phyloP scores from a whole-genome alignment of 495 filamentous ascomycete species.

The Hypoxylon fragiforme region DNA sequence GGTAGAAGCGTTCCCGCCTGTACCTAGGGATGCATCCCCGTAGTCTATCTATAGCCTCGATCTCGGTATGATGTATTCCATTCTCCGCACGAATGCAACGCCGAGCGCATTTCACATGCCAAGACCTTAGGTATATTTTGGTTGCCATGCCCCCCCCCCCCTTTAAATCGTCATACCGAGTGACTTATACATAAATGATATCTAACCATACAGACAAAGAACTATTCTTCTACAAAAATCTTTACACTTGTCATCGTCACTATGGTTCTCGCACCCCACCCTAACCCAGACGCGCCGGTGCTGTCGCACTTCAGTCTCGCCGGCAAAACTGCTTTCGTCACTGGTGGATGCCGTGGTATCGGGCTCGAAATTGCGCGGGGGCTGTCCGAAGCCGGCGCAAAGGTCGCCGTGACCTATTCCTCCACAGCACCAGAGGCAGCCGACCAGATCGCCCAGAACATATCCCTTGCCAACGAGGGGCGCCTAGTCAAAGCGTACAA shows the following conservation, averaged over 20 bases:
- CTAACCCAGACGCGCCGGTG: slow-evolving; percentile 31
- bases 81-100: slow-evolving; percentile 26
- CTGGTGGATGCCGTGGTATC: slow-evolving; percentile 52
- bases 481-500: slow-evolving; percentile 27
- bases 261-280: slow-evolving; percentile 36
- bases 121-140: slow-evolving; percentile 6
- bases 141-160: not conserved
- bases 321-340: slow-evolving; percentile 49
- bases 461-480: slow-evolving; percentile 26
- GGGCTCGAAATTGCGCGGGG: slow-evolving; percentile 43
- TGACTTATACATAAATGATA: not conserved
- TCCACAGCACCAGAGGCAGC: slow-evolving; percentile 28
- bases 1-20: slow-evolving; percentile 6
- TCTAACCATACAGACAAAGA: not conserved
- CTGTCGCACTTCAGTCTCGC: slow-evolving; percentile 45
- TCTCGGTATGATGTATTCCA: slow-evolving; percentile 34
- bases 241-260: not conserved
- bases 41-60: slow-evolving; percentile 2
- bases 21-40: slow-evolving; percentile 1
- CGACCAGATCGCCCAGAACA: slow-evolving; percentile 20
- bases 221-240: no score
- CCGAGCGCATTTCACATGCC: slow-evolving; percentile 20
- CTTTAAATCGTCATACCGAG: slow-evolving; percentile 1
- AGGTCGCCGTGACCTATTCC: slow-evolving; percentile 43
- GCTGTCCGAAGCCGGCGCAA: slow-evolving; percentile 46